These are phyloP conservation scores for Alternaria brassicae DNA, from an alignment of 2,329 filamentous ascomycete genomes.

Conservation along the genomic window DNA sequence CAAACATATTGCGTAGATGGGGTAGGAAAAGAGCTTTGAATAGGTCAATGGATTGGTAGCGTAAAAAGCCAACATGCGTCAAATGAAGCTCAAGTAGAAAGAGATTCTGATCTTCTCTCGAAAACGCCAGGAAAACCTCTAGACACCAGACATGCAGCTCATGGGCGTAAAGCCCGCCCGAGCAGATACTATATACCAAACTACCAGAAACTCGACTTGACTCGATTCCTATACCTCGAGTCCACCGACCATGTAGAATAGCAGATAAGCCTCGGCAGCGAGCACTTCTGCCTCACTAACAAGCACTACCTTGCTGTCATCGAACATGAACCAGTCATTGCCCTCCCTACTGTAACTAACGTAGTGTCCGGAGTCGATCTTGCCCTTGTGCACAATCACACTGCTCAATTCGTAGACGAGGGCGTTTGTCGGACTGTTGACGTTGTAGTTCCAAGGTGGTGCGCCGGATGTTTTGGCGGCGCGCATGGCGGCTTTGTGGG, in stretches of 20 bases:
- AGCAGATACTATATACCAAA: background rate
- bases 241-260: slow-evolving; percentile 71
- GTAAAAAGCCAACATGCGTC: background rate
- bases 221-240: slow-evolving; percentile 34
- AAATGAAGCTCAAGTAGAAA: background rate
- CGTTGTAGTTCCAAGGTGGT: slow-evolving; percentile 40
- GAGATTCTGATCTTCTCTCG: background rate
- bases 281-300: slow-evolving; percentile 86
- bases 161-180: background rate
- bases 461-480: slow-evolving; percentile 48
- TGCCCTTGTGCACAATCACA: slow-evolving; percentile 91
- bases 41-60: background rate
- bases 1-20: background rate
- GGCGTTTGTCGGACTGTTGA: slow-evolving; percentile 51
- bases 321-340: slow-evolving; percentile 92
- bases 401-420: slow-evolving; percentile 87
- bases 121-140: background rate
- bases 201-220: background rate
- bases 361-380: slow-evolving; percentile 92
- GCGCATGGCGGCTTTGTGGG: slow-evolving; percentile 50
- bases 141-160: background rate
- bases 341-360: slow-evolving; percentile 86
- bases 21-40: too few species aligned
- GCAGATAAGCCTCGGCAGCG: slow-evolving; percentile 82
- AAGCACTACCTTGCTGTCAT: slow-evolving; percentile 89